Conservation (phyloP, 2,329 filamentous ascomycete species). For the Ophiocordyceps camponoti-floridani region DNA sequence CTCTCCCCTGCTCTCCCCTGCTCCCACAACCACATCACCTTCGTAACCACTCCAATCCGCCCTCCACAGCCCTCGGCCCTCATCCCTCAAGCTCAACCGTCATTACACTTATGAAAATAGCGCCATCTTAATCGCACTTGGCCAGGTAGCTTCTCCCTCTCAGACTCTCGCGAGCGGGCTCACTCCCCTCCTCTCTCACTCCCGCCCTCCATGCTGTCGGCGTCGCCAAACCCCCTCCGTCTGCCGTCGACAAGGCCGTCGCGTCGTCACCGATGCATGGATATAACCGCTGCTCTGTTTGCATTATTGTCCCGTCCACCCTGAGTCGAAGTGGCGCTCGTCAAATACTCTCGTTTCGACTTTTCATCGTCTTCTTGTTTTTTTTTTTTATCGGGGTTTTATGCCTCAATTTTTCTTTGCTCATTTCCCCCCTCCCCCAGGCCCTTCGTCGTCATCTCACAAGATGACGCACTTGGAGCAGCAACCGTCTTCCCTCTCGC, state of each 20-base stretch:
- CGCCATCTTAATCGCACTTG: no score
- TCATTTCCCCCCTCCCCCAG: not conserved
- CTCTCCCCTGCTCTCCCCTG: no score
- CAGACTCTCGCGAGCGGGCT: not conserved
- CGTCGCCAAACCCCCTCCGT: not conserved
- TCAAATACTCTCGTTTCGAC: not conserved
- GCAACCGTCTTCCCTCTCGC: conserved; percentile 54
- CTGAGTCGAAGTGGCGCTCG: not conserved
- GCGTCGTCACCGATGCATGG: conserved; percentile 21
- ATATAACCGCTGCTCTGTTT: conserved; percentile 5
- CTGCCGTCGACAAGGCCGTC: conserved; percentile 13
- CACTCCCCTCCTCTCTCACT: not conserved
- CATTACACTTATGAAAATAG: no score
- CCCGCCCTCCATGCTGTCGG: no score
- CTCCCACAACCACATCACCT: no score
- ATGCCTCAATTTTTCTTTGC: not conserved
- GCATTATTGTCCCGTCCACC: conserved; percentile 6
- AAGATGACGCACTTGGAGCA: conserved; percentile 78
- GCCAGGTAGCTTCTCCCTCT: no score
- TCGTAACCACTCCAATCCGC: no score
- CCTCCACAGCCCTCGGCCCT: no score
- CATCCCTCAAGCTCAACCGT: no score
- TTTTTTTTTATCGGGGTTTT: conserved; percentile 1
- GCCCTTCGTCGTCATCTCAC: conserved; percentile 28
- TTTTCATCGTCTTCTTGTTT: not conserved